Evolutionary conservation across 2,329 filamentous ascomycete species (phyloP).

Genomic region (Fusarium sterilihyphosum): DNA sequence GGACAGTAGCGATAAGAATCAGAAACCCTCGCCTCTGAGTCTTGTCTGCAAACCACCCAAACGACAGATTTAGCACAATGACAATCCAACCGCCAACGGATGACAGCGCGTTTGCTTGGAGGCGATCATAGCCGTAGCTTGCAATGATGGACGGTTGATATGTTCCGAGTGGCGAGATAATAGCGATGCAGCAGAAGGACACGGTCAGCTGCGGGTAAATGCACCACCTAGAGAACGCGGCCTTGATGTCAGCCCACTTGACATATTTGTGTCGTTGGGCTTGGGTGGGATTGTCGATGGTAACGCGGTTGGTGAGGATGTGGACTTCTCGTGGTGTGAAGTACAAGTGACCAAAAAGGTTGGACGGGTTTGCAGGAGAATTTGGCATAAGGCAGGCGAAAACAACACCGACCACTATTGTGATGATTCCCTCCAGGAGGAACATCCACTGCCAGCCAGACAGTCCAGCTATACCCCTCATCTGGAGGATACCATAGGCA

Average conservation of each 20-base stretch:
- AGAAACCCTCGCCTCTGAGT: not conserved
- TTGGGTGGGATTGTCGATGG: not conserved
- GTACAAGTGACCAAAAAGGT: not conserved
- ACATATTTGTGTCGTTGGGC: not conserved
- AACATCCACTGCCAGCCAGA: slow-evolving; percentile 53
- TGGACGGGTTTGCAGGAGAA: not conserved
- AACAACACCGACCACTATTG: not conserved
- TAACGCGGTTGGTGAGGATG: not conserved
- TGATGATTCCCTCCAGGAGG: not conserved
- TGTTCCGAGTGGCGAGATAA: slow-evolving; percentile 13
- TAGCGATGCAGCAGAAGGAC: slow-evolving; percentile 16
- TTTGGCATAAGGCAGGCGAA: not conserved
- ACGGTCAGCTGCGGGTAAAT: slow-evolving; percentile 14
- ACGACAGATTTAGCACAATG: not conserved
- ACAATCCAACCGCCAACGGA: not conserved
- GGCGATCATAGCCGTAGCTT: slow-evolving; percentile 3
- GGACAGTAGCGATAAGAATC: not conserved
- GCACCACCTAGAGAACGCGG: slow-evolving; percentile 9
- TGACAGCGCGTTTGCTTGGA: not conserved
- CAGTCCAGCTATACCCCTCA: slow-evolving; percentile 41
- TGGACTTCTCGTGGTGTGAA: not conserved
- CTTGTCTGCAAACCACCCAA: not conserved
- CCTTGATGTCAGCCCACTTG: slow-evolving; percentile 2
- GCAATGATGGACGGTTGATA: slow-evolving; percentile 10
- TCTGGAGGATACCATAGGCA: not conserved